Base-by-base conservation (phyloP, 768 basidiomycete genomes). In the Steccherinum ochraceum region DNA sequence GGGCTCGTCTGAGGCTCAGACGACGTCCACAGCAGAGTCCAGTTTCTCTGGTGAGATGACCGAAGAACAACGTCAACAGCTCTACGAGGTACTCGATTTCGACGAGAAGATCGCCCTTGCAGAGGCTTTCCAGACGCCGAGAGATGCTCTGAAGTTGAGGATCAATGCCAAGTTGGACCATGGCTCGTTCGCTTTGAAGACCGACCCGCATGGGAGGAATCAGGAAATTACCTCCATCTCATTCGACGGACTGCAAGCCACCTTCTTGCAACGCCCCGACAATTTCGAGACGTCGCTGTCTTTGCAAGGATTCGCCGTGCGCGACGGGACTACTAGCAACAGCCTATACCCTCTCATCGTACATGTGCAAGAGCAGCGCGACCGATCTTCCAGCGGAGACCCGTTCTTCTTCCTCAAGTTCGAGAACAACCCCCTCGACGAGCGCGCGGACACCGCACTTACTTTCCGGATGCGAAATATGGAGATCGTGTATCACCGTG, bases 401-500 rank as follows among this genome's bases (percentile, higher is more conserved):
- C 76, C 81, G 2, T 97, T 99, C 74, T 92, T 99, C 68, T 89
- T 81, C 58, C 71, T 94, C 60, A 91, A 89, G 63, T 88, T 93
- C 57, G 96, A 98, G 69, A 84, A 84, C 52, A 93, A 89, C 56
- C 96, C 95, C 7, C 71, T 97, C 39, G 92, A 96, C 64, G 83
- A 86, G 48, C 81, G 90, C 41, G 93, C 96, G 21, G 95, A 98
- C 64, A 95, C 78, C 59, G 91, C 88, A 1, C 72, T 99, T 48
- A 89, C 87, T 12, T 79, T 94, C 44, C 84, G 83, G 51, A 88
- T 97, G 89, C 81, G 90, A 11, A 88, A 95, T 60, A 88, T 95
- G 84, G 95, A 98, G 68, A 86, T 99, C 56, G 89, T 99, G 40
- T 99, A 99, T 63, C 93, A 97, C 63, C 81, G 75, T 61, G 92